Evolutionary conservation across 768 basidiomycete genomes (phyloP), one percentile per base, ranked within the genome.

Genomic region (Sporobolomyces roseus): DNA sequence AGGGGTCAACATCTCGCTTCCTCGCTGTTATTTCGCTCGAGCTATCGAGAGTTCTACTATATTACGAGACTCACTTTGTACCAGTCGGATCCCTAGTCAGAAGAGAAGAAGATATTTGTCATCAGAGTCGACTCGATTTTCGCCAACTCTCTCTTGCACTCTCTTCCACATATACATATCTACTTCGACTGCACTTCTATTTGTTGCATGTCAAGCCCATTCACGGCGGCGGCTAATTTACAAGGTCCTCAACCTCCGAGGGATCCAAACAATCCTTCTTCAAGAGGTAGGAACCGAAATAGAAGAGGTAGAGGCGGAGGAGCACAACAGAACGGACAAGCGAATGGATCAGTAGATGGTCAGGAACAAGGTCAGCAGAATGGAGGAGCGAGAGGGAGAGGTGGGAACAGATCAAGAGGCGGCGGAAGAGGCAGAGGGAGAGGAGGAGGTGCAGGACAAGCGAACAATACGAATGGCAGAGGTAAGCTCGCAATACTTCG

Each of bases 371-470:
- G 33, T 23, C 36, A n/a, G 5, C 17, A 35, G 36, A 56, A 54
- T 33, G 50, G 30, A n/a, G 36, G 56, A 45, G 56, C 41, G 23
- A 41, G 56, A 58, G 56, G 27, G n/a, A 58, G 56, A 58, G 56
- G 56, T 45, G 56, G 38, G 25, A 41, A 58, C 41, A 29, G 56
- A 14, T 38, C 41, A 30, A 30, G 45, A 23, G n/a, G 45, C 4
- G 41, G 49, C 14, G 25, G 61, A 30, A 13, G 29, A 32, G 29
- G 59, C 6, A 25, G 41, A 33, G 61, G 51, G 16, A 27, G 61
- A 38, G 61, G 61, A 4, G n/a, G 61, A 36, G 61, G 61, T 16
- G n/a, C 36, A 25, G 61, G 50, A 46, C n/a, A 12, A 29, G 10
- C 12, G 49, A 50, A 50, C 21, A 25, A 9, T 27, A 50, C 8